Evolutionary conservation across 371 early-diverging fungal species (phyloP).

Genomic region (Blakeslea trispora): DNA sequence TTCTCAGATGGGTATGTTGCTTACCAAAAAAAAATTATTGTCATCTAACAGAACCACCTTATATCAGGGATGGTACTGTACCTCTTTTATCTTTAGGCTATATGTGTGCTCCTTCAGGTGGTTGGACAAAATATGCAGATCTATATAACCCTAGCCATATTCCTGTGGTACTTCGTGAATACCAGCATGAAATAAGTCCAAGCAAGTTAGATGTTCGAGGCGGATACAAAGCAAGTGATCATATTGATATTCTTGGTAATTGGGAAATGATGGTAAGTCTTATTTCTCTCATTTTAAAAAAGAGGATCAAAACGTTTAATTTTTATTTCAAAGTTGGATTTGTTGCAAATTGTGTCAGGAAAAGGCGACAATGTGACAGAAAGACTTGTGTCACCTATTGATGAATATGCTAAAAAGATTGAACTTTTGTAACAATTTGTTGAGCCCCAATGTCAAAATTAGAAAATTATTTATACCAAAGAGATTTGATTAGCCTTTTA

Average conservation of each 20-base stretch:
- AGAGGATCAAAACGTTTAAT: neutral
- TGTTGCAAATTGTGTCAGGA: conserved; percentile 42
- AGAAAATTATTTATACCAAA: too few relatives aligned
- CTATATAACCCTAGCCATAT: conserved; percentile 84
- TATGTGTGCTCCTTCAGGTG: conserved; percentile 82
- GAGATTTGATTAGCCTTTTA: too few relatives aligned
- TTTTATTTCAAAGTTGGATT: conserved; percentile 30
- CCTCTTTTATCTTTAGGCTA: conserved; percentile 88
- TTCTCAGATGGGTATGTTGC: conserved; percentile 48
- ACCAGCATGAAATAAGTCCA: conserved; percentile 61
- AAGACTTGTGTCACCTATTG: conserved; percentile 45
- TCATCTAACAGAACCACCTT: neutral
- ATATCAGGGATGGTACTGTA: conserved; percentile 87
- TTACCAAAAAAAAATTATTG: neutral
- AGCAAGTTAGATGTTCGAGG: conserved; percentile 75
- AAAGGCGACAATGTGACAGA: conserved; percentile 39
- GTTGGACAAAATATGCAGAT: conserved; percentile 79
- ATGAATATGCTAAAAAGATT: conserved; percentile 40
- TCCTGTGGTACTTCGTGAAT: conserved; percentile 80
- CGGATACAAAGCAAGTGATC: conserved; percentile 83
- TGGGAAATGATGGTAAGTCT: conserved; percentile 51
- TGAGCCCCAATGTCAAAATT: too few relatives aligned
- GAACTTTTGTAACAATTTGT: conserved; percentile 11
- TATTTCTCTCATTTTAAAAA: neutral
- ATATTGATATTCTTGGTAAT: conserved; percentile 83